phyloP scores from a whole-genome alignment of 306 rosid species.

The Quercus berberidifolia region DNA sequence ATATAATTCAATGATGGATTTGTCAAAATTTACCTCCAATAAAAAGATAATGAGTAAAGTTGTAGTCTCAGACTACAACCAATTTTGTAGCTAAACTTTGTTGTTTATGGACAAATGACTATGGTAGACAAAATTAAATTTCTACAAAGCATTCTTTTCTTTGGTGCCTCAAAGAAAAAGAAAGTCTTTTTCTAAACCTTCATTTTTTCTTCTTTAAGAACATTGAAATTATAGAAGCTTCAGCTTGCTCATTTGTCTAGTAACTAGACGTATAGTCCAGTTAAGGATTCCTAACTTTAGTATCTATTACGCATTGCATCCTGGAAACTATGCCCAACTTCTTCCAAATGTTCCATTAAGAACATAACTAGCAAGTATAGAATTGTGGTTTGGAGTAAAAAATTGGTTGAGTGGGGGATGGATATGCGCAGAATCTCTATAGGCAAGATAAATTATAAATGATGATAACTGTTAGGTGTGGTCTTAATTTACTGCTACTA shows the following conservation, averaged over 20 bases:
- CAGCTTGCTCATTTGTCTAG: background rate
- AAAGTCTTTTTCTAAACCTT: background rate
- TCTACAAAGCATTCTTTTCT: background rate
- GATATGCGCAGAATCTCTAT: background rate
- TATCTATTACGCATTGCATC: background rate
- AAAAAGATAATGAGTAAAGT: too few relatives aligned
- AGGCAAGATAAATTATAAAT: background rate
- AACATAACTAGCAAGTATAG: background rate
- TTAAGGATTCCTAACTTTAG: background rate
- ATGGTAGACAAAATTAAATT: background rate
- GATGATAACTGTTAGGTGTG: background rate
- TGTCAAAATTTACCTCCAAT: too few relatives aligned
- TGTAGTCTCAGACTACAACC: rapidly evolving
- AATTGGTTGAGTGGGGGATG: background rate
- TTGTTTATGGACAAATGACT: background rate
- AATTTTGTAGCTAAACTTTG: too few relatives aligned
- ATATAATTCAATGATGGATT: too few relatives aligned
- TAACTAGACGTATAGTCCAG: background rate
- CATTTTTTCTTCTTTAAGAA: background rate
- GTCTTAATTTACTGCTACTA: background rate
- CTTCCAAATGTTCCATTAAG: background rate
- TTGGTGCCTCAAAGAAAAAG: background rate
- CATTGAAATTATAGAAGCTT: background rate
- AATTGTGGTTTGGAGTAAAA: background rate
- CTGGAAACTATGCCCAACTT: background rate